These are phyloP conservation scores for Exobasidium cylindrosporum DNA, from an alignment of 1,284 basidiomycete species.

Conservation along the genomic window DNA sequence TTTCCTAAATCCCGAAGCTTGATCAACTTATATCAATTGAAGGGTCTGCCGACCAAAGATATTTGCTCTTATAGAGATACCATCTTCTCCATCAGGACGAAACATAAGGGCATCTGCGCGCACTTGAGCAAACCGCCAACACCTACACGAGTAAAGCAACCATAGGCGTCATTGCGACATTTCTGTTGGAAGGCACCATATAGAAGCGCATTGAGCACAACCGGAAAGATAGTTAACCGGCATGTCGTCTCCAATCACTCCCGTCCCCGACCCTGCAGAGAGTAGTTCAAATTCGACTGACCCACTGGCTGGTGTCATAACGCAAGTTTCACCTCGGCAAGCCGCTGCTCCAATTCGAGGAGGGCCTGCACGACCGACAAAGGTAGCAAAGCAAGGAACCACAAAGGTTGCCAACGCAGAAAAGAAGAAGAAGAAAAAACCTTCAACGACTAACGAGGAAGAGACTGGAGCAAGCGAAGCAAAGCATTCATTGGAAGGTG, in stretches of 20 bases:
- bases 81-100: no score
- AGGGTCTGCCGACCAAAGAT: no score
- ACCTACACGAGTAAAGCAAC: no score
- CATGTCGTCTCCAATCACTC: conserved; percentile 29
- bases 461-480: neutral
- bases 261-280: conserved; percentile 36
- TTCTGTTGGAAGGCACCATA: no score
- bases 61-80: no score
- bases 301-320: conserved; percentile 38
- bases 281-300: conserved; percentile 8
- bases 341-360: conserved; percentile 17
- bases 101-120: no score
- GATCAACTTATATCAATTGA: no score
- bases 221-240: no score
- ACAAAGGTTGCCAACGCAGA: conserved; percentile 8
- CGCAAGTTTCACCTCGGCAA: conserved; percentile 38
- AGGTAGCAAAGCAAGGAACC: conserved; percentile 15
- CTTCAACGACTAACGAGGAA: neutral
- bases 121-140: no score
- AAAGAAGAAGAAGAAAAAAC: conserved; percentile 13
- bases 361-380: conserved; percentile 20
- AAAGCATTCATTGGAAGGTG: neutral
- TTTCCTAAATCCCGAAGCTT: no score
- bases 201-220: no score
- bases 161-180: no score